Conservation (phyloP, 73 alveolate species). For the Symbiodinium pilosum region DNA sequence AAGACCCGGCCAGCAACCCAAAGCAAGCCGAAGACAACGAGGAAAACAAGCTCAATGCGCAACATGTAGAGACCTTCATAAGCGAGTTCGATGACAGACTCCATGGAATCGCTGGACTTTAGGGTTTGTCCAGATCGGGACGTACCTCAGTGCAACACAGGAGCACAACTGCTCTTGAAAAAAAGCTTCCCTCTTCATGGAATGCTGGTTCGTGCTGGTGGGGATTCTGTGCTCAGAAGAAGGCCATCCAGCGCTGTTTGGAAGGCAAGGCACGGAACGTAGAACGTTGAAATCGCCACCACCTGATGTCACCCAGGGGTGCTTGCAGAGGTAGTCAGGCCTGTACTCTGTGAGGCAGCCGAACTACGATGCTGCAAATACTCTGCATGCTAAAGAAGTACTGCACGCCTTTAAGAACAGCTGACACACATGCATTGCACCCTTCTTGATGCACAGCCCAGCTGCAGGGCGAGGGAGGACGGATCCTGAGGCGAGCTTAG, state of each 20-base stretch:
- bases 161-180: too few species aligned
- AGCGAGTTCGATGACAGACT: conserved; percentile 91
- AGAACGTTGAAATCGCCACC: conserved; percentile 84
- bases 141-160: conserved; percentile 24
- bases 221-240: not conserved
- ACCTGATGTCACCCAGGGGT: too few species aligned
- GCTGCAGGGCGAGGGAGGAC: conserved; percentile 95
- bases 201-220: too few species aligned
- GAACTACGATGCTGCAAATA: too few species aligned
- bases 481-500: conserved; percentile 95
- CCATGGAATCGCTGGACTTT: conserved; percentile 94
- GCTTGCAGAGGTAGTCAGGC: too few species aligned
- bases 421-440: too few species aligned
- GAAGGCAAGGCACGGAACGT: not conserved
- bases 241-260: not conserved
- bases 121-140: conserved; percentile 95
- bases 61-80: conserved; percentile 94
- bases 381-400: too few species aligned
- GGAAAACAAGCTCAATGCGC: conserved; percentile 83
- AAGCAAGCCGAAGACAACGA: conserved; percentile 56
- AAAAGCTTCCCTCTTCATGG: too few species aligned
- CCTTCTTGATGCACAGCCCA: too few species aligned
- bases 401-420: too few species aligned
- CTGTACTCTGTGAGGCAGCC: too few species aligned
- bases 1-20: conserved; percentile 65